Conservation (phyloP, 495 filamentous ascomycete genomes). For the Penicillium diatomitis region DNA sequence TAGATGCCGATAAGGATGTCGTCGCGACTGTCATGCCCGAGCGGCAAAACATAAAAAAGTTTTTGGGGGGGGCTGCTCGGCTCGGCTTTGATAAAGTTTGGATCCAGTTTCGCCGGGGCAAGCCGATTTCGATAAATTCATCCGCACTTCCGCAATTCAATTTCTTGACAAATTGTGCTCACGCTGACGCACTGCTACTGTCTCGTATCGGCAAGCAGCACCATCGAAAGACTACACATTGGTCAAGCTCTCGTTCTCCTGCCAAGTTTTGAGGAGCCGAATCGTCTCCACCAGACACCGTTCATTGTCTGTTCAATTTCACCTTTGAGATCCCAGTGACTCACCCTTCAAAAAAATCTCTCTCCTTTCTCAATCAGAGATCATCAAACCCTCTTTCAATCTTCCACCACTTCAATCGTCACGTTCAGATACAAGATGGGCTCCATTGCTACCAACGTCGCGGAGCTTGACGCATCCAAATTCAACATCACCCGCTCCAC, state of each 20-base stretch:
- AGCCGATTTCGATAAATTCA: conserved; percentile 9
- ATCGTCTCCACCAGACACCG: too few species aligned
- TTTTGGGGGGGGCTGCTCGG: conserved; percentile 1
- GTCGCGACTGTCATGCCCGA: background rate
- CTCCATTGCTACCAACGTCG: conserved; percentile 22
- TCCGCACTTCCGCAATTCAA: background rate
- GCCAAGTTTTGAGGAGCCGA: too few species aligned
- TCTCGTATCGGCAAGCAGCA: too few species aligned
- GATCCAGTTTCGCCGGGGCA: conserved; percentile 8
- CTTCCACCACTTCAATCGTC: background rate
- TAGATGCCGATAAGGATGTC: conserved; percentile 5
- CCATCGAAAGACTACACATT: background rate
- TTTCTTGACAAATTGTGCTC: background rate
- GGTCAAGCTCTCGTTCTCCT: background rate
- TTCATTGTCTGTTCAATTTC: too few species aligned
- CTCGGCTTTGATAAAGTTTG: background rate
- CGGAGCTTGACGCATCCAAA: conserved; percentile 62
- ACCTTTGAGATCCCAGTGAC: conserved; percentile 2
- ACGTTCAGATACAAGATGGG: conserved; percentile 20
- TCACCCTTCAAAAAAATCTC: conserved; percentile 4
- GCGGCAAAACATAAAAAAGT: conserved; percentile 6
- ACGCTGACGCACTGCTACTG: too few species aligned
- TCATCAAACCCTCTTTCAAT: background rate
- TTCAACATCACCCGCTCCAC: conserved; percentile 60
- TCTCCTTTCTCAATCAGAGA: background rate